These are phyloP conservation scores for Botryotinia globosa DNA, from an alignment of 2,329 filamentous ascomycete genomes.

Conservation along the genomic window DNA sequence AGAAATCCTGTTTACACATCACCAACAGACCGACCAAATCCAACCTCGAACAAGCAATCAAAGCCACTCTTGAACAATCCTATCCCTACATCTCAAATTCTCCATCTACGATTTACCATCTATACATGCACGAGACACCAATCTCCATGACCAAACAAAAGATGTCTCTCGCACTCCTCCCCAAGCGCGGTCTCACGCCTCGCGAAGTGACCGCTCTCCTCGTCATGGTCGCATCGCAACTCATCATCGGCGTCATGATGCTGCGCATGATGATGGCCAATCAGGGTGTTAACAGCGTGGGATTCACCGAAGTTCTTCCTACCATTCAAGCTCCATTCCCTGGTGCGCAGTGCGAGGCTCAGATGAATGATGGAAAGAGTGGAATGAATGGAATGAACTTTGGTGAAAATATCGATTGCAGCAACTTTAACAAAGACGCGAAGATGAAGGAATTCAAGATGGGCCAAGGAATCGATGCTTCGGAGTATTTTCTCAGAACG, in stretches of 20 bases:
- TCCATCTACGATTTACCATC: background rate
- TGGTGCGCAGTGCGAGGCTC: background rate
- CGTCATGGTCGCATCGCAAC: background rate
- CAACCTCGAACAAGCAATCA: background rate
- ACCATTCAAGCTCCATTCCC: accelerated
- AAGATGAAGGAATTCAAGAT: background rate
- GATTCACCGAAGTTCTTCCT: accelerated
- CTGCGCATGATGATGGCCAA: background rate
- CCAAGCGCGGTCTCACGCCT: background rate
- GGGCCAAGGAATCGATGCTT: background rate
- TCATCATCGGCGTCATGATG: background rate
- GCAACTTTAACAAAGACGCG: background rate
- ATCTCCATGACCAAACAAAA: background rate
- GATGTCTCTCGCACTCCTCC: background rate
- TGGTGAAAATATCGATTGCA: background rate
- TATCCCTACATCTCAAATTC: background rate
- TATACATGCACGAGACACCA: background rate
- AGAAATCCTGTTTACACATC: background rate
- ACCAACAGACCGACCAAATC: background rate
- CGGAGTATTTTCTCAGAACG: background rate
- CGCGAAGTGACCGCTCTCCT: background rate
- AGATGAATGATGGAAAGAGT: background rate
- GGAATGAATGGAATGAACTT: too few species aligned
- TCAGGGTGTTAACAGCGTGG: accelerated
- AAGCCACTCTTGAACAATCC: background rate